These are phyloP conservation scores for Penicillium goetzii DNA, from an alignment of 495 filamentous ascomycete species.

Conservation along the genomic window DNA sequence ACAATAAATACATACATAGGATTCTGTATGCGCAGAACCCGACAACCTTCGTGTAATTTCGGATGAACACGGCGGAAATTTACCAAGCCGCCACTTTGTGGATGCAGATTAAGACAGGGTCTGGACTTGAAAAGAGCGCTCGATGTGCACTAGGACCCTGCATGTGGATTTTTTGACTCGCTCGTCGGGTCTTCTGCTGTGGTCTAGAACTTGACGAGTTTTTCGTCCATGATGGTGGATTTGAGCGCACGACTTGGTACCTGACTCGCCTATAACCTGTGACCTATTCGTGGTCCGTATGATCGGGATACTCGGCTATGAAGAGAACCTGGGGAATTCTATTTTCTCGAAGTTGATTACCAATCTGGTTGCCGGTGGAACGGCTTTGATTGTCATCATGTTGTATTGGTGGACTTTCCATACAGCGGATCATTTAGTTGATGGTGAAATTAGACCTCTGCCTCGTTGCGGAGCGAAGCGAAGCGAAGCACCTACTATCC, in stretches of 20 bases:
- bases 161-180: not conserved
- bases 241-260: not conserved
- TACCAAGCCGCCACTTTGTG: not conserved
- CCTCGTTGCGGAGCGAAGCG: not conserved
- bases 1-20: too few relatives aligned
- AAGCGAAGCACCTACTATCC: too few relatives aligned
- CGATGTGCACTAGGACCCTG: not conserved
- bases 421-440: not conserved
- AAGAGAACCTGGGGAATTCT: not conserved
- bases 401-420: not conserved
- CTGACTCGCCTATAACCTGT: not conserved
- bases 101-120: not conserved
- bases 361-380: constrained; percentile 1
- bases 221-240: not conserved
- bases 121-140: not conserved
- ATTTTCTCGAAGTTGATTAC: not conserved
- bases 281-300: not conserved
- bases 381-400: not conserved
- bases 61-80: too few relatives aligned
- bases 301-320: not conserved
- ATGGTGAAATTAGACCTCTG: not conserved
- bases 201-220: constrained; percentile 15
- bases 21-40: too few relatives aligned
- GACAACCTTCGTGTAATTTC: too few relatives aligned
- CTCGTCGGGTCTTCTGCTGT: not conserved